Conservation (phyloP, 2,329 filamentous ascomycete genomes). For the Pestalotiopsis fici region DNA sequence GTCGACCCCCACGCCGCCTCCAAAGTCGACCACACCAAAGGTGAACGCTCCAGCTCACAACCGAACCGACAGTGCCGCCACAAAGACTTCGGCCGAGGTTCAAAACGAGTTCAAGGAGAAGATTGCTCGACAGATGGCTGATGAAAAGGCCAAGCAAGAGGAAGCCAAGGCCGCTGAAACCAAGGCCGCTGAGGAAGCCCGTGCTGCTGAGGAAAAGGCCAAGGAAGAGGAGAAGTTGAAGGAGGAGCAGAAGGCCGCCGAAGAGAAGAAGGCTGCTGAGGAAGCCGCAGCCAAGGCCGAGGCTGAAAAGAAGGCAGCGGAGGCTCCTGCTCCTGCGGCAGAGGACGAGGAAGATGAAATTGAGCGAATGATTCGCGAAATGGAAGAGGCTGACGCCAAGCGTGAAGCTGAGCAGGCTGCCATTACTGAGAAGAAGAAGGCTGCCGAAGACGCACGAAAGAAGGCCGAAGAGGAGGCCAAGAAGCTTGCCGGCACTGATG, state of each 20-base stretch:
- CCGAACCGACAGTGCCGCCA: conserved; percentile 68
- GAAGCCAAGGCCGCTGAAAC: conserved; percentile 25
- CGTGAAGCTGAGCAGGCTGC: conserved; percentile 51
- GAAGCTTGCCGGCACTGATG: conserved; percentile 56
- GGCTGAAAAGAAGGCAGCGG: conserved; percentile 19
- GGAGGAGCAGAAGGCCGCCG: conserved; percentile 21
- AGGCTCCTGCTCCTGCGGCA: conserved; percentile 27
- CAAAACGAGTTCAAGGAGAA: conserved; percentile 81
- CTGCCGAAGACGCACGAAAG: conserved; percentile 45
- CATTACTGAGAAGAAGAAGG: conserved; percentile 38
- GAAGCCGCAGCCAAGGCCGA: conserved; percentile 12
- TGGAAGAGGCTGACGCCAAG: conserved; percentile 56
- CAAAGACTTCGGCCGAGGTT: conserved; percentile 79
- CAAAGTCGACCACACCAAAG: conserved; percentile 65
- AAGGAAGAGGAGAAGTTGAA: conserved; percentile 21
- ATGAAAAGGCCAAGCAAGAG: conserved; percentile 31
- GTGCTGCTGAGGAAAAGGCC: conserved; percentile 22
- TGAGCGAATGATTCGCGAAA: conserved; percentile 62
- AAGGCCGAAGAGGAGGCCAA: conserved; percentile 43
- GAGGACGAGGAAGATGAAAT: conserved; percentile 54
- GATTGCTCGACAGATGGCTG: conserved; percentile 64
- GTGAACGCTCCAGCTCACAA: conserved; percentile 57
- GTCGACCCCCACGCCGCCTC: conserved; percentile 77
- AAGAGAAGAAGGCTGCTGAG: conserved; percentile 23
- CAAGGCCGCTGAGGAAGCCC: conserved; percentile 27